Base-by-base conservation (phyloP, 495 filamentous ascomycete species). In the Penicillium steckii region DNA sequence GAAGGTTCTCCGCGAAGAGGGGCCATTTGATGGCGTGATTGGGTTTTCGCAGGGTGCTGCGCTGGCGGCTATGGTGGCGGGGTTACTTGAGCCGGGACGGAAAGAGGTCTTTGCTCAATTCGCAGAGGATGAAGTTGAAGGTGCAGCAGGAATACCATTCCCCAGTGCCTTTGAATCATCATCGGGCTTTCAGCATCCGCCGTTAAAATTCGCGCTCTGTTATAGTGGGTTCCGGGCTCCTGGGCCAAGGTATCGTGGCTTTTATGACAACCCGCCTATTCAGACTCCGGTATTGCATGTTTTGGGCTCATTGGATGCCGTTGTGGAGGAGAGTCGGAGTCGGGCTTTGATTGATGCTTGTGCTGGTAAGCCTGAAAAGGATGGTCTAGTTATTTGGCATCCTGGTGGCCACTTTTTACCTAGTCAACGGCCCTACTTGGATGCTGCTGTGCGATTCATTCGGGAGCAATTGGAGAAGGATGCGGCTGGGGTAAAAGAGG, bases 351-450 rank as follows among this genome's bases (percentile, higher is more conserved):
- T 89, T 29, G 81, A 87, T 15, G 76, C 80, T 44, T 95, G 88
- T 70, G 77, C 65, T 46, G 75, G 79, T 1, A 69, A 76, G 38
- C 67, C 72, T 15, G 73, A 73, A 59, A 66, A 64, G 38, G 83
- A 83, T 12, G 80, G 70, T 8, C 80, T 72, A 55, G 84, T 91
- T 26, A 80, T 95, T 32, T 85, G 80, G 58, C 94, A 97, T 75
- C 93, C 94, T 2, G 94, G 94, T 12, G 93, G 94, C 0, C 94
- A 98, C 69, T 95, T 93, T 64, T 75, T 98, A 61, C 94, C 94
- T 0, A 83, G 87, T 46, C 80, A 82, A 58, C 86, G 87, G 72
- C 84, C 88, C 53, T 96, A 86, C 80, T 82, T 87, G 32, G 83
- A 84, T 73, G 84, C 81, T 41, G 68, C 93, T 44, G 83, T 85